Conservation (phyloP, 1,139 yeast species). For the Geotrichum candidum region DNA sequence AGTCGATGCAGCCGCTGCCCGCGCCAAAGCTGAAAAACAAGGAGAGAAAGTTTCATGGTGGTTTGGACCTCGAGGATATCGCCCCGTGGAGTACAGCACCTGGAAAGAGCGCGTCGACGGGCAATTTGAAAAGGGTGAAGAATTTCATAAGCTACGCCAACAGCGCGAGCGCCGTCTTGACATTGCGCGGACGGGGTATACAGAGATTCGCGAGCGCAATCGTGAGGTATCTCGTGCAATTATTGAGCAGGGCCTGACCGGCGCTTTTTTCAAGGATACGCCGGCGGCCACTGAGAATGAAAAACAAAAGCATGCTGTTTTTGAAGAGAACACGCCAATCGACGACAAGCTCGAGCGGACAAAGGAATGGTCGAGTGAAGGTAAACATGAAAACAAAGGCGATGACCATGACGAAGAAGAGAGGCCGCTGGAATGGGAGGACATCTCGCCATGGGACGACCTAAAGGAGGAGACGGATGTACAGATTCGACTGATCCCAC, state of each 20-base stretch:
- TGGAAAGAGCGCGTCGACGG: slow-evolving; percentile 31
- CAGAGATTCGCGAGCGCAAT: slow-evolving; percentile 7
- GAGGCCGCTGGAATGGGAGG: slow-evolving; percentile 27
- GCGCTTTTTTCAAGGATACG: not conserved
- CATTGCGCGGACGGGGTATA: not conserved
- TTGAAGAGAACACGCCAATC: not conserved
- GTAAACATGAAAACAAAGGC: not conserved
- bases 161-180: not conserved
- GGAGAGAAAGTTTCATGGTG: slow-evolving; percentile 27
- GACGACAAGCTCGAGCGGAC: not conserved
- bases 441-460: slow-evolving; percentile 28
- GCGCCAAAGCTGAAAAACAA: slow-evolving; percentile 21
- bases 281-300: not conserved
- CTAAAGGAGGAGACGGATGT: slow-evolving; percentile 28
- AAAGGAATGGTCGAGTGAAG: not conserved
- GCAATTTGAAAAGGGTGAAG: slow-evolving; percentile 14
- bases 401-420: slow-evolving; percentile 16
- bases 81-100: slow-evolving; percentile 28
- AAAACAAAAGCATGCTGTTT: not conserved
- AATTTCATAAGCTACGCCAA: not conserved
- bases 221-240: slow-evolving; percentile 6
- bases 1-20: slow-evolving; percentile 33
- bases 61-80: slow-evolving; percentile 34
- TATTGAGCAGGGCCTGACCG: not conserved
- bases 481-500: slow-evolving; percentile 27